A percentile compares a stretch with the other conserved stretches of the same genome.
Conservation (phyloP, 345 rosid genomes). For the Orychophragmus violaceus region DNA sequence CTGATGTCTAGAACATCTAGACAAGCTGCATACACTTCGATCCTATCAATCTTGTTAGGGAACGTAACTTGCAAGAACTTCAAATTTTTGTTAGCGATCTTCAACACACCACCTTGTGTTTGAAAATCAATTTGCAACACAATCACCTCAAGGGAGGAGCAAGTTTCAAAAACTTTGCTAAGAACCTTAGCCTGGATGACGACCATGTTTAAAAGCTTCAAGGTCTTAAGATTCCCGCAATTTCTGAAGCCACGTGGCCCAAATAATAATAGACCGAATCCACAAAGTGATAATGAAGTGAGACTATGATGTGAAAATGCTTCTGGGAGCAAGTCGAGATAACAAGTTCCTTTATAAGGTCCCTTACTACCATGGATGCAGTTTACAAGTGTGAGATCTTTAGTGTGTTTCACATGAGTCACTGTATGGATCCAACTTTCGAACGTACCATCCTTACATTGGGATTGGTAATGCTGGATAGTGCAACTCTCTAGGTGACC, state of each 20-base stretch:
- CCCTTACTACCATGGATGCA: not conserved
- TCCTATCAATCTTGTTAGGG: not conserved
- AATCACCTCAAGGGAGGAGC: slow-evolving; percentile 18
- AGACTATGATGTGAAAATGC: not conserved
- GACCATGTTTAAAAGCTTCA: not conserved
- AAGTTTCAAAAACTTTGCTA: not conserved
- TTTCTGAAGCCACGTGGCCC: not conserved
- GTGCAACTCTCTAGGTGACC: slow-evolving; percentile 3
- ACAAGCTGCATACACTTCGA: not conserved
- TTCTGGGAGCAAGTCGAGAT: not conserved
- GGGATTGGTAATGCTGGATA: not conserved
- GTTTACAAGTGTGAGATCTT: not conserved
- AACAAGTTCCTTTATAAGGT: not conserved
- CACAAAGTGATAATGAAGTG: slow-evolving; percentile 9
- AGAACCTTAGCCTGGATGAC: not conserved
- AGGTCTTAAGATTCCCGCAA: slow-evolving; percentile 7
- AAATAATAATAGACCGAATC: not conserved
- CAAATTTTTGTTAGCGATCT: slow-evolving; percentile 12
- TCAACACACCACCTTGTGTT: not conserved
- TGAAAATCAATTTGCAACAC: not conserved
- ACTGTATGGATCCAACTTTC: not conserved
- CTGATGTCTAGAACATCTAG: slow-evolving; percentile 10
- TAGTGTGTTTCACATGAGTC: not conserved
- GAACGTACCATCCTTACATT: not conserved
- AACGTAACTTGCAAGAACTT: not conserved